Conservation (phyloP, 2,329 filamentous ascomycete genomes). For the Xylaria sp. region DNA sequence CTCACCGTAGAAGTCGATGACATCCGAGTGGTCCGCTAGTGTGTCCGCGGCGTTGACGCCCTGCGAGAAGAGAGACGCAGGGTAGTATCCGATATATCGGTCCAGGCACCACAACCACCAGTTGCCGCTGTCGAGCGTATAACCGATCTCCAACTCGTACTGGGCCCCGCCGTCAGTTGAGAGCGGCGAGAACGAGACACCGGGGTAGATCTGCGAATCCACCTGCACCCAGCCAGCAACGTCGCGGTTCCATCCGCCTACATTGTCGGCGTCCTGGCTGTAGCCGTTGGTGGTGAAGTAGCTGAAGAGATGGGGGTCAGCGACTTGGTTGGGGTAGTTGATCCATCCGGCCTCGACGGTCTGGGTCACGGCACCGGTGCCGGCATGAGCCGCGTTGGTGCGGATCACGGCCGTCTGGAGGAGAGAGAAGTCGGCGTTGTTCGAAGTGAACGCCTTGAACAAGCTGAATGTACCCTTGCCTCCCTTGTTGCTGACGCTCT, state of each 20-base stretch:
- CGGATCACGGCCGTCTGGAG: conserved; percentile 28
- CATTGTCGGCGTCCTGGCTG: conserved; percentile 18
- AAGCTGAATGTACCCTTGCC: conserved; percentile 29
- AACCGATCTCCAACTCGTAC: conserved; percentile 29
- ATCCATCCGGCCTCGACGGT: conserved; percentile 30
- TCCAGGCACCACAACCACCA: conserved; percentile 30
- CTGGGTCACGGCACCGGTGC: conserved; percentile 10
- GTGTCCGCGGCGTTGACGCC: conserved; percentile 23
- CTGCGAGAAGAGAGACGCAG: conserved; percentile 24
- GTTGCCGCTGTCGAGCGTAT: conserved; percentile 24
- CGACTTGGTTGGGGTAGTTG: conserved; percentile 24
- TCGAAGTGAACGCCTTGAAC: conserved; percentile 23
- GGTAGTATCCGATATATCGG: conserved; percentile 29
- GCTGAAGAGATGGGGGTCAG: conserved; percentile 25
- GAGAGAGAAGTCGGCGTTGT: conserved; percentile 24
- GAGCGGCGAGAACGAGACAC: conserved; percentile 21
- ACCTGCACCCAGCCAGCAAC: conserved; percentile 25
- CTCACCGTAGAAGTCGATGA: conserved; percentile 30
- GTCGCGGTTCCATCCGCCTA: conserved; percentile 30
- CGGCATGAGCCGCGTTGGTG: conserved; percentile 8
- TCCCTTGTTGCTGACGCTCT: conserved; percentile 21
- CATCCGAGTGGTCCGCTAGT: conserved; percentile 22
- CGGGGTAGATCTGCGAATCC: conserved; percentile 21
- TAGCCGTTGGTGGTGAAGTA: conserved; percentile 31
- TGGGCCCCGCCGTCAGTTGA: conserved; percentile 20